Conservation (phyloP, 2,329 filamentous ascomycete genomes). For the Furcasterigmium furcatum region DNA sequence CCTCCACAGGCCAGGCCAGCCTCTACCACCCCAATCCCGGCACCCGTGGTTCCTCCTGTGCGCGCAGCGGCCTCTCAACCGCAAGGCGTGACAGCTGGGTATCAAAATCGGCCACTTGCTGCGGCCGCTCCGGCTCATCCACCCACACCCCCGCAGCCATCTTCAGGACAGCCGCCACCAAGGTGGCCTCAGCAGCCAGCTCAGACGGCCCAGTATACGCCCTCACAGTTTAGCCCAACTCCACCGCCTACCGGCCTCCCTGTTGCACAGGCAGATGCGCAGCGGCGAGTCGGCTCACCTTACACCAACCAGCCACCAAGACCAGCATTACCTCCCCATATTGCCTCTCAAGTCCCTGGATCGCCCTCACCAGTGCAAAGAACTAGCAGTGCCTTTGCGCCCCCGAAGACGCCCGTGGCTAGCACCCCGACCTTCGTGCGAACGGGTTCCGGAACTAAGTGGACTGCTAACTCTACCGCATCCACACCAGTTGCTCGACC, state of each 20-base stretch:
- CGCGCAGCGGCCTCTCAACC: slow-evolving; percentile 18
- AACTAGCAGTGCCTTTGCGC: slow-evolving; percentile 22
- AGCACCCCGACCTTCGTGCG: slow-evolving; percentile 20
- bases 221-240: slow-evolving; percentile 16
- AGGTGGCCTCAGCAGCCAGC: slow-evolving; percentile 25
- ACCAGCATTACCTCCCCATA: slow-evolving; percentile 36
- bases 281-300: slow-evolving; percentile 24
- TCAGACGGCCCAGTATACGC: slow-evolving; percentile 20
- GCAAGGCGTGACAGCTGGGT: background rate
- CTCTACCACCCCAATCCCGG: slow-evolving; percentile 27
- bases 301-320: slow-evolving; percentile 27
- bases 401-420: slow-evolving; percentile 29
- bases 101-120: slow-evolving; percentile 9
- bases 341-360: slow-evolving; percentile 33
- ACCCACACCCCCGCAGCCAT: slow-evolving; percentile 7
- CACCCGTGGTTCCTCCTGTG: slow-evolving; percentile 28
- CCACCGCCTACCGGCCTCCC: slow-evolving; percentile 16
- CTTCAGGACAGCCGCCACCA: slow-evolving; percentile 21
- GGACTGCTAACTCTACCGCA: slow-evolving; percentile 53
- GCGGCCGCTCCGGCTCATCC: slow-evolving; percentile 9
- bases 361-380: slow-evolving; percentile 27
- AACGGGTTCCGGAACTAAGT: slow-evolving; percentile 50
- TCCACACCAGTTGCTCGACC: slow-evolving; percentile 46
- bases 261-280: slow-evolving; percentile 14
- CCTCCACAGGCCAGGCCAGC: slow-evolving; percentile 23